Evolutionary conservation across 345 rosid species (phyloP), one percentile per base, ranked within the genome.

Genomic region (Mercurialis annua): DNA sequence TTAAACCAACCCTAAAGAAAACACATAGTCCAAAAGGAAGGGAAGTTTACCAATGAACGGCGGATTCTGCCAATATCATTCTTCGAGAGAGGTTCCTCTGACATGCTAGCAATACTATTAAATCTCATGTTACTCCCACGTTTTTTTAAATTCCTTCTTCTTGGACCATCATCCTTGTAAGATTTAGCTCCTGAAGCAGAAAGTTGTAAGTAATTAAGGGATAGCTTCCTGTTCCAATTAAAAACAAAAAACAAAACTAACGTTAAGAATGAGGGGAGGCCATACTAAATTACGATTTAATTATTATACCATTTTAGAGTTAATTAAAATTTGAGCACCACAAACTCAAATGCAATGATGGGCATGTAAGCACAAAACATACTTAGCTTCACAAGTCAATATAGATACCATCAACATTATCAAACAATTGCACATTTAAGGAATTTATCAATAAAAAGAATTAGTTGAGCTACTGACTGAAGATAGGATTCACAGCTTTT

Each of bases 21-120:
- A 30, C 44, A 14, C 44, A 57, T 57, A 15, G 14, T 44, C 47
- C 36, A 65, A 14, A 71, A 53, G 64, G 21, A 30, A 64, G 10
- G 16, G 12, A 40, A 23, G 29, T 63, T 62, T 73, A 86, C 99
- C 85, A 81, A 92, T 49, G 97, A 83, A 62, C 96, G 95, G 47
- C 92, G 95, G 55, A 91, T 83, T 71, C 76, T 78, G 76, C 84
- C 84, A 33, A 81, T 85, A 81, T 91, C 89, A 83, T 81, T 90
- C 89, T 84, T 90, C 55, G 99, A 80, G 72, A 90, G 90, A 68
- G 88, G 79, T 64, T 81, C 84, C 71, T 69, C 85, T 71, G 90
- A 66, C 66, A 64, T 42, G 76, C 59, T 75, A 71, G 29, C 69
- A 58, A 42, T 66, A 71, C 59, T 76, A 69, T 72, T 66, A 49